Percentiles rank a stretch among this genome's conserved stretches.
Conservation (phyloP, 768 basidiomycete genomes). For the Lyophyllum shimeji region DNA sequence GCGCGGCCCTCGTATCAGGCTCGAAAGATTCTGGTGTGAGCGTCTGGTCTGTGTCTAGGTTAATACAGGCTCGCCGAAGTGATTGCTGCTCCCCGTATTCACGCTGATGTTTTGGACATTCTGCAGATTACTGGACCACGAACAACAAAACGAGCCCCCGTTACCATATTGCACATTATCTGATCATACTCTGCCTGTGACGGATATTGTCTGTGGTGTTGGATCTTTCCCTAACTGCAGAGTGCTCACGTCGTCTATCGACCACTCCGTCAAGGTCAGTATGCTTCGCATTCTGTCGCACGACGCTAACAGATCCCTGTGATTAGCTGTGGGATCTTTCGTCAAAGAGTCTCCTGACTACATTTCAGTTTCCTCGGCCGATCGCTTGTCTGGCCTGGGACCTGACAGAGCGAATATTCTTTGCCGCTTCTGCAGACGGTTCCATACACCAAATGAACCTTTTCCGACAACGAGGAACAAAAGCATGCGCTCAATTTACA, state of each 20-base stretch:
- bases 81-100: background rate
- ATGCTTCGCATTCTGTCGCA: background rate
- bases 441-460: conserved; percentile 80
- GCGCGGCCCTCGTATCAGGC: conserved; percentile 76
- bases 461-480: conserved; percentile 61
- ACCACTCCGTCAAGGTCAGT: conserved; percentile 88
- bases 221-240: conserved; percentile 78
- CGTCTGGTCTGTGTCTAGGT: conserved; percentile 91
- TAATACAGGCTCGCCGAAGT: conserved; percentile 27
- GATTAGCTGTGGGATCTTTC: conserved; percentile 78
- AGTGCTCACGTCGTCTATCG: conserved; percentile 77
- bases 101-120: conserved; percentile 2
- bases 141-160: conserved; percentile 70
- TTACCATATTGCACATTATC: conserved; percentile 77
- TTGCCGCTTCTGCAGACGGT: conserved; percentile 77
- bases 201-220: conserved; percentile 76
- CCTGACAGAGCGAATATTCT: conserved; percentile 83
- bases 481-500: conserved; percentile 46
- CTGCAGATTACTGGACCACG: conserved; percentile 72
- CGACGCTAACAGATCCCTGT: conserved; percentile 9
- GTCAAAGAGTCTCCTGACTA: conserved; percentile 73
- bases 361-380: conserved; percentile 83
- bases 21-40: conserved; percentile 89
- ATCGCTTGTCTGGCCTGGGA: conserved; percentile 77
- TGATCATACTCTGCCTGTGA: conserved; percentile 91